These are phyloP conservation scores for Syzygium malaccense DNA, from an alignment of 441 rosid species.

Conservation along the genomic window DNA sequence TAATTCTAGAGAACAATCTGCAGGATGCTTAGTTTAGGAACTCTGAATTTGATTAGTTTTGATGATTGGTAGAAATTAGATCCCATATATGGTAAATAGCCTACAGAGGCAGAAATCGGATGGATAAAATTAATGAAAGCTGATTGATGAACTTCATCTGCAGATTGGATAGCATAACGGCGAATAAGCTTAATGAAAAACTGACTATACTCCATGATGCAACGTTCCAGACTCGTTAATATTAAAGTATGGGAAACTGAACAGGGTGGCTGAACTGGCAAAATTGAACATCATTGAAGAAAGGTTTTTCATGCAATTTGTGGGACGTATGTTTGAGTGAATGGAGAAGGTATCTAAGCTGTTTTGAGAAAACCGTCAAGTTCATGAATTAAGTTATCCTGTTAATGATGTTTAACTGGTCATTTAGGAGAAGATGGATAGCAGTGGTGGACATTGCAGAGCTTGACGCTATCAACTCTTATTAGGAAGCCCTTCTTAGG, in stretches of 20 bases:
- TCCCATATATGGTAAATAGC: background rate
- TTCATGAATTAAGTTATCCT: background rate
- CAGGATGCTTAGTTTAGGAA: background rate
- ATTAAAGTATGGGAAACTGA: background rate
- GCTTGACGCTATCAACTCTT: background rate
- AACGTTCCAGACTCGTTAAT: background rate
- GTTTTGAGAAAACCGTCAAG: background rate
- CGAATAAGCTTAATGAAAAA: background rate
- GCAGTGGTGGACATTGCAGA: background rate
- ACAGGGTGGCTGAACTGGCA: background rate
- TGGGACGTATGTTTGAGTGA: background rate
- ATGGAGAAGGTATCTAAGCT: background rate
- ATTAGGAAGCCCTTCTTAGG: background rate
- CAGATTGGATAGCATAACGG: background rate
- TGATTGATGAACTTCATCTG: background rate
- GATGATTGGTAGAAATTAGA: background rate
- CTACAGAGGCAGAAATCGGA: background rate
- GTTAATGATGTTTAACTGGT: background rate
- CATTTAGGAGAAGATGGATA: background rate
- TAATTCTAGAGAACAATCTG: background rate
- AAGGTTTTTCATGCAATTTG: background rate
- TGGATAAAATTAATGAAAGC: background rate
- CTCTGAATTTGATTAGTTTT: background rate
- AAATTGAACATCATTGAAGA: background rate
- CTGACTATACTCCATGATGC: background rate